These are phyloP conservation scores for Malassezia pachydermatis DNA, from an alignment of 1,284 basidiomycete genomes.

Conservation along the genomic window DNA sequence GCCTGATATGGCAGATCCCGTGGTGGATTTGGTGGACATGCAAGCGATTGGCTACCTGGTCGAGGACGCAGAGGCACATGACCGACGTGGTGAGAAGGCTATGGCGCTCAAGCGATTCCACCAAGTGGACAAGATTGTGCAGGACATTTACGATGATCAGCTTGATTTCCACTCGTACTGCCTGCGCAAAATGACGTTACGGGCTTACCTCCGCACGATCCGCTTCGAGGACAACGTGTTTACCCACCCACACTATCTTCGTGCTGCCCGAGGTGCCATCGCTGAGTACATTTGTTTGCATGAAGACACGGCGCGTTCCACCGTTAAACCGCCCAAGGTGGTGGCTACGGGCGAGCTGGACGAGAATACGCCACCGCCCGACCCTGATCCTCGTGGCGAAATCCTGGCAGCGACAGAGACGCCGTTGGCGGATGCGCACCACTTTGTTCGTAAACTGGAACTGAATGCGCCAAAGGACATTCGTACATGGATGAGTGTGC, in stretches of 20 bases:
- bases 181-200: conserved; percentile 75
- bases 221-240: conserved; percentile 71
- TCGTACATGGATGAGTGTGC: conserved; percentile 65
- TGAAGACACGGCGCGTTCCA: conserved; percentile 27
- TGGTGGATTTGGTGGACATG: conserved; percentile 84
- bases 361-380: conserved; percentile 52
- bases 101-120: conserved; percentile 79
- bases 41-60: conserved; percentile 79
- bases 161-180: conserved; percentile 97
- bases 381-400: conserved; percentile 37
- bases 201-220: conserved; percentile 68
- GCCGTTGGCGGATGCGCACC: conserved; percentile 66
- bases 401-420: conserved; percentile 18
- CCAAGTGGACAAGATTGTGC: conserved; percentile 70
- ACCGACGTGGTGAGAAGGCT: conserved; percentile 60
- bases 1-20: conserved; percentile 57
- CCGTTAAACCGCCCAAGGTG: conserved; percentile 19
- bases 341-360: conserved; percentile 50
- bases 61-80: conserved; percentile 69
- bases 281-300: conserved; percentile 58
- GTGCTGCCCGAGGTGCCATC: conserved; percentile 62
- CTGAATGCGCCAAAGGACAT: conserved; percentile 52
- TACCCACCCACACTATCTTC: conserved; percentile 65
- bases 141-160: conserved; percentile 86
- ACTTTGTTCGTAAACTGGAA: conserved; percentile 62